Percentiles rank a stretch among this genome's conserved stretches.
Conservation (phyloP, 306 rosid genomes). For the Begonia fuchsioides region DNA sequence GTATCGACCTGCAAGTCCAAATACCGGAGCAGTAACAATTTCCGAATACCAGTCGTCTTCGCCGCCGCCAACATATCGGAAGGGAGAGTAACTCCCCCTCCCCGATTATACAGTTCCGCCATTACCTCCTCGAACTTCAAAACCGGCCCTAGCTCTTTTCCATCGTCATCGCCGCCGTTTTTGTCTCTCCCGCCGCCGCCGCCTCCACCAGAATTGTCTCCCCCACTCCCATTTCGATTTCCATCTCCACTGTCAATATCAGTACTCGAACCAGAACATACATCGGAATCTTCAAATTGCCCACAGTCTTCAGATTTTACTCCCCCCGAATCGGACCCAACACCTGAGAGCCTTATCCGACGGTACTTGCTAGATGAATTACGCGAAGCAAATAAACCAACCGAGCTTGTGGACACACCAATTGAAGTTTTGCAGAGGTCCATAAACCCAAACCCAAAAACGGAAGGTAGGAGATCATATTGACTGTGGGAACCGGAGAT, state of each 20-base stretch:
- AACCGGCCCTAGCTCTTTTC: constrained; percentile 28
- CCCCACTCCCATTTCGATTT: constrained; percentile 1
- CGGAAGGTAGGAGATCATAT: too few species aligned
- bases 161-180: constrained; percentile 17
- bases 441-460: too few species aligned
- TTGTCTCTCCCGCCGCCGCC: constrained; percentile 7
- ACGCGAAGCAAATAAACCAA: too few species aligned
- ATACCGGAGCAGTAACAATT: constrained; percentile 26
- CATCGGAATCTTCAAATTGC: too few species aligned
- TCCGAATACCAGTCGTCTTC: constrained; percentile 30
- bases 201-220: constrained; percentile 9
- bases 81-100: constrained; percentile 30
- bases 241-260: constrained; percentile 19
- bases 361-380: too few species aligned
- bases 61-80: constrained; percentile 36
- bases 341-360: too few species aligned
- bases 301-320: too few species aligned
- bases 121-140: constrained; percentile 32
- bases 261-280: background rate
- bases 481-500: background rate
- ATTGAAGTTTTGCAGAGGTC: too few species aligned
- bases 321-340: too few species aligned
- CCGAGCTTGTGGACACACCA: too few species aligned
- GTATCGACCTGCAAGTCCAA: constrained; percentile 31
- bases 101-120: constrained; percentile 23